A percentile compares a stretch with the other conserved stretches of the same genome.
phyloP scores from a whole-genome alignment of 768 basidiomycete genomes.

The Pleurotus eryngii region DNA sequence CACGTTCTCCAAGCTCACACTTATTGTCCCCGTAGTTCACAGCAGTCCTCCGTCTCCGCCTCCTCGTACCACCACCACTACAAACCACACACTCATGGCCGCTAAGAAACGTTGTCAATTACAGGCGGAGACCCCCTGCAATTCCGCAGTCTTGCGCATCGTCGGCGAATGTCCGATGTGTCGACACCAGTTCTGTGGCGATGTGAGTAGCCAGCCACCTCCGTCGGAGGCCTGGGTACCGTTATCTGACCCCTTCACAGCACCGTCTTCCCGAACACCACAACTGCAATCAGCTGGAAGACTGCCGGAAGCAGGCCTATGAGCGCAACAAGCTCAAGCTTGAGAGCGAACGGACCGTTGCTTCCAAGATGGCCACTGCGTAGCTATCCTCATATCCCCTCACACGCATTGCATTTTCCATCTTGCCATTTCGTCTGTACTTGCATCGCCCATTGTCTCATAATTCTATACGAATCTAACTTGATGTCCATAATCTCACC shows the following conservation, averaged over 20 bases:
- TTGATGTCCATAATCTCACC: neutral
- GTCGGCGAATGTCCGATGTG: slow-evolving; percentile 86
- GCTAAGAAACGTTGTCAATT: slow-evolving; percentile 88
- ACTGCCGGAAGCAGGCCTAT: slow-evolving; percentile 85
- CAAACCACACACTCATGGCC: slow-evolving; percentile 47
- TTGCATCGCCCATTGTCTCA: neutral
- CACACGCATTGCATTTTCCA: slow-evolving; percentile 13
- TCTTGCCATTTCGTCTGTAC: slow-evolving; percentile 9
- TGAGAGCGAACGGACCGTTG: slow-evolving; percentile 84
- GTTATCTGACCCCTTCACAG: slow-evolving; percentile 33
- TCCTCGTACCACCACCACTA: slow-evolving; percentile 9
- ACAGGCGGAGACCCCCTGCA: slow-evolving; percentile 57
- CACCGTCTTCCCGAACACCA: slow-evolving; percentile 91
- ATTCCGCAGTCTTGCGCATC: slow-evolving; percentile 75
- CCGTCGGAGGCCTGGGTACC: slow-evolving; percentile 10
- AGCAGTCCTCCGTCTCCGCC: neutral
- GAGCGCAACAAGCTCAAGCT: slow-evolving; percentile 84
- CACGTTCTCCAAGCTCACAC: neutral
- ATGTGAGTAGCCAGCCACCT: slow-evolving; percentile 42
- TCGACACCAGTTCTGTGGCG: slow-evolving; percentile 70
- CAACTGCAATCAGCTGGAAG: slow-evolving; percentile 76
- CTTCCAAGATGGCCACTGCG: slow-evolving; percentile 82
- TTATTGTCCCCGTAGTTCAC: slow-evolving; percentile 6
- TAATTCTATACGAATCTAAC: neutral
- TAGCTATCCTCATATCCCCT: slow-evolving; percentile 25